Percentiles rank a stretch among this genome's conserved stretches.
Evolutionary conservation across 352 stramenopile species (phyloP).

Genomic region (Phytophthora colocasiae): DNA sequence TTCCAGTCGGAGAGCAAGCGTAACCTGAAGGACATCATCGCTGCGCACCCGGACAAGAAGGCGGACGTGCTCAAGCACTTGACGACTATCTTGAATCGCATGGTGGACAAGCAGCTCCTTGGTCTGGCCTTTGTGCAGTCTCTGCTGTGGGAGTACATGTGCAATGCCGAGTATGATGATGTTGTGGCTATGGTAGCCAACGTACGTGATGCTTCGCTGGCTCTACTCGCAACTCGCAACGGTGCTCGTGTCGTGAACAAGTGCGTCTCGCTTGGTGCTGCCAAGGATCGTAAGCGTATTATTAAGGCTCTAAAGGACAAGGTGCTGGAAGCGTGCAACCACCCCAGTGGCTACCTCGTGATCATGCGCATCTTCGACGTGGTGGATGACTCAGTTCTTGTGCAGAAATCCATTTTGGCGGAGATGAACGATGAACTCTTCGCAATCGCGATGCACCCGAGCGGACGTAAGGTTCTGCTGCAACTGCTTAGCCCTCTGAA

Average conservation of each 20-base stretch:
- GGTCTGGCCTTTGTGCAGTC: slow-evolving; percentile 90
- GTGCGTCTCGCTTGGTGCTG: slow-evolving; percentile 80
- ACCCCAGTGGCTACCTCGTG: slow-evolving; percentile 91
- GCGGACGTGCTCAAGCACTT: slow-evolving; percentile 79
- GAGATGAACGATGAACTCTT: slow-evolving; percentile 85
- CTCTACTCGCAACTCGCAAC: slow-evolving; percentile 87
- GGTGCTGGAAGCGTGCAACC: slow-evolving; percentile 88
- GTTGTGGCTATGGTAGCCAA: slow-evolving; percentile 89
- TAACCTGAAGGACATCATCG: slow-evolving; percentile 79
- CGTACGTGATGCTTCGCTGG: slow-evolving; percentile 85
- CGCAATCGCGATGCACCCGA: slow-evolving; percentile 73
- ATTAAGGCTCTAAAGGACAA: slow-evolving; percentile 93
- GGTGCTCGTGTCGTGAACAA: slow-evolving; percentile 89
- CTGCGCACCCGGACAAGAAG: slow-evolving; percentile 73
- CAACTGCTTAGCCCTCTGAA: slow-evolving; percentile 83
- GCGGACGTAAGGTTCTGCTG: slow-evolving; percentile 80
- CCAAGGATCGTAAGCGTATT: slow-evolving; percentile 93
- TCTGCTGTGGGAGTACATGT: slow-evolving; percentile 91
- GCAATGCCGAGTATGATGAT: slow-evolving; percentile 77
- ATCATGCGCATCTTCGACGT: slow-evolving; percentile 91
- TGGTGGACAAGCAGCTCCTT: slow-evolving; percentile 91
- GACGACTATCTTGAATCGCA: slow-evolving; percentile 76
- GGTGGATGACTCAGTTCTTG: slow-evolving; percentile 91
- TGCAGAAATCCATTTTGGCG: slow-evolving; percentile 89
- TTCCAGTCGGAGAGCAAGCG: slow-evolving; percentile 88